Conservation (phyloP, 148 eudicot genomes). For the Agrostemma githago region DNA sequence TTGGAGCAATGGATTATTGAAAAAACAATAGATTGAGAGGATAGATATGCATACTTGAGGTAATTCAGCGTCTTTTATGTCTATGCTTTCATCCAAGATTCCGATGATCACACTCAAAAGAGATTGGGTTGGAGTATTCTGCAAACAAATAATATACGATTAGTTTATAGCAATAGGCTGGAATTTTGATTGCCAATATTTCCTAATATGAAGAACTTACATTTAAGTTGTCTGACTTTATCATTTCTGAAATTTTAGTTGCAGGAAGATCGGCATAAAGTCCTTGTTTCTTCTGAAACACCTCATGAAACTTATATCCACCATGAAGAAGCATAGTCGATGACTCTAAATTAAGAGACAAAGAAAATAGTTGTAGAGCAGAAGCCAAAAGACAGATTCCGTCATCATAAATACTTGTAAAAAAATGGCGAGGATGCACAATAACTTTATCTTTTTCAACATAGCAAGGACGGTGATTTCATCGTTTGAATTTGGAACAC, state of each 20-base stretch:
- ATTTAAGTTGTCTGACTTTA: slow-evolving; percentile 83
- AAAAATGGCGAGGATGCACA: neutral
- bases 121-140: slow-evolving; percentile 98
- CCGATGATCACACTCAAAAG: slow-evolving; percentile 77
- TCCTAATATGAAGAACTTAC: slow-evolving; percentile 35
- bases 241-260: slow-evolving; percentile 74
- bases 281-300: slow-evolving; percentile 78
- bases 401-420: neutral
- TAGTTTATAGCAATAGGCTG: neutral
- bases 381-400: neutral
- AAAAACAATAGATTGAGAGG: neutral
- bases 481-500: neutral
- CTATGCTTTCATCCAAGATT: slow-evolving; percentile 80
- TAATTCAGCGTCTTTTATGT: slow-evolving; percentile 72
- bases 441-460: neutral
- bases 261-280: slow-evolving; percentile 64
- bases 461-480: neutral
- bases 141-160: slow-evolving; percentile 25
- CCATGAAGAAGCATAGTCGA: slow-evolving; percentile 47
- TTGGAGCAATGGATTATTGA: neutral
- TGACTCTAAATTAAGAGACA: slow-evolving; percentile 35
- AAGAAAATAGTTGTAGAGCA: neutral
- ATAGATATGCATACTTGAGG: slow-evolving; percentile 54
- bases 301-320: slow-evolving; percentile 70
- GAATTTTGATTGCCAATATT: neutral